Base-by-base conservation (phyloP, 1,284 basidiomycete species). In the Mycosarcoma maydis region DNA sequence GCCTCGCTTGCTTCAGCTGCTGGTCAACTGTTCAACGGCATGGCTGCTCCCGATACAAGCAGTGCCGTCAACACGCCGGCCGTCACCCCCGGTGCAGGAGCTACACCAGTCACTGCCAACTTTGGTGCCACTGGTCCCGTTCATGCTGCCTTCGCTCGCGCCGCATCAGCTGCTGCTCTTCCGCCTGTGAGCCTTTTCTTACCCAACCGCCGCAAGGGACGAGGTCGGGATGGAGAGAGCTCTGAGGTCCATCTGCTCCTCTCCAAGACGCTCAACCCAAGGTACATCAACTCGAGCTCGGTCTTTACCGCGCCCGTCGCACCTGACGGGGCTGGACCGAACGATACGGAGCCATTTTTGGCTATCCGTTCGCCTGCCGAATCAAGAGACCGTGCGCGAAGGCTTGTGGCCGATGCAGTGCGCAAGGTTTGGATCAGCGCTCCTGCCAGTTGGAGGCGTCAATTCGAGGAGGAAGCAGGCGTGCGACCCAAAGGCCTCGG, bases 51-150 rank as follows among this genome's bases (percentile, higher is more conserved):
- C 7, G 71, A 78, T 36, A 60, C 57, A 6, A 66, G 65, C 47
- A 73, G 70, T 30, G 75, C 76, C n/a, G 60, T 78, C 59, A 77
- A 78, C 50, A 78, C 76, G 16, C 76, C 76, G 14, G 73, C 75
- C 14, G 52, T 60, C 13, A 77, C 76, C n/a, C 75, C 76, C 9
- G 72, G 72, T 7, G 62, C 54, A 22, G 60, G 68, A 14, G 56
- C 70, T 9, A 51, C 55, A 10, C 69, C 44, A 9, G 64, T 61
- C 7, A 48, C 45, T 10, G 60, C 71, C 55, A 68, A 74, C 38
- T 72, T 65, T 48, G 65, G 59, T 17, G 60, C 70, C 6, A 64
- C 73, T 1, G 64, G 64, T 8, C 68, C 72, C 13, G 59, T 76
- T 13, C 65, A 72, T 30, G 56, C 66, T 7, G 70, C 66, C 20